Evolutionary conservation across 192 early-diverging fungal genomes (phyloP), one percentile per base, ranked within the genome.

Genomic region (Dissophora globulifera): DNA sequence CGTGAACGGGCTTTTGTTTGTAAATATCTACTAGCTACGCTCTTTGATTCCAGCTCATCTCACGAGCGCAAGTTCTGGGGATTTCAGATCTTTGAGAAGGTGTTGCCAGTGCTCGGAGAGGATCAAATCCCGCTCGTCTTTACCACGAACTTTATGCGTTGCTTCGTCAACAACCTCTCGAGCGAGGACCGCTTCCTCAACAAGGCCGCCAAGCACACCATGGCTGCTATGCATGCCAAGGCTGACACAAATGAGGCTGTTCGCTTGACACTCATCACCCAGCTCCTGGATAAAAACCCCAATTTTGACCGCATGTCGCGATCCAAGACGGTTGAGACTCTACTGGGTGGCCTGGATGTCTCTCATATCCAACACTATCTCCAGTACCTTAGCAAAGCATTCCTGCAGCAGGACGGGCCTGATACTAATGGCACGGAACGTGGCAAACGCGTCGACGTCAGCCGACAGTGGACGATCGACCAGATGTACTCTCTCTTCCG

Each of bases 21-120:
- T n/a, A n/a, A n/a, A n/a, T n/a, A n/a, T n/a, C n/a, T 71, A 29
- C 31, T 76, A 87, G 88, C 90, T 30, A 83, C 86, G 6, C 81
- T 97, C 48, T 96, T 97, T 63, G 86, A 84, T 38, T 81, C 88
- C 0, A 84, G 88, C 8, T 62, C 88, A 15, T 87, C 88, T 50
- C 90, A 96, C 80, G 93, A 94, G 71, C 89, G 93, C 65, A 94
- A 92, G 78, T 94, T 86, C 82, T 90, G 96, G 87, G 96, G 94
- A 46, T 93, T 96, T 81, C 88, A 93, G 54, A 69, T 96, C 22
- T 88, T 97, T 45, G 87, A 91, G 56, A 86, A 82, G 58, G 78
- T 87, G n/a, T 79, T 94, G 30, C 84, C 84, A 2, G 76, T 65
- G 20, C 62, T 91, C 15, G 57, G 84, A 0, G 49, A 79, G 25